phyloP scores from a whole-genome alignment of 768 basidiomycete genomes.

The Lactarius deliciosus region DNA sequence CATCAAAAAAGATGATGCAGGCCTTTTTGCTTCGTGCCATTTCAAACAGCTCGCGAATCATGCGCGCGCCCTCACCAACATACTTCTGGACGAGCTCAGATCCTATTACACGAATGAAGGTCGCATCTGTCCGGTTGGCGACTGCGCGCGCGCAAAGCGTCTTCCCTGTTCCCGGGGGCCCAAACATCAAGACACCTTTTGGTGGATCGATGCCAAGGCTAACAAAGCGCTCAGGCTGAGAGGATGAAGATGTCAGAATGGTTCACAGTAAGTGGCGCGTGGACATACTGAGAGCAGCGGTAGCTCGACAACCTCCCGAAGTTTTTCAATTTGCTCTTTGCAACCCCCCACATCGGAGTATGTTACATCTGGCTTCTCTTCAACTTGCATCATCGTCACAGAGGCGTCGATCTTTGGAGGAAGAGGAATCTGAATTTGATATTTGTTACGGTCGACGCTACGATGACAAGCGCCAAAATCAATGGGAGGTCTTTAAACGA shows the following conservation, averaged over 20 bases:
- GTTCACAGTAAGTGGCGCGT: not conserved
- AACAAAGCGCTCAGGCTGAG: slow-evolving; percentile 96
- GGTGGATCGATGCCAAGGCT: slow-evolving; percentile 99
- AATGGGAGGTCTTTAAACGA: slow-evolving; percentile 6
- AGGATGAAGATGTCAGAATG: not conserved
- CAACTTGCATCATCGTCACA: slow-evolving; percentile 99
- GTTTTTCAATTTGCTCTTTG: slow-evolving; percentile 99
- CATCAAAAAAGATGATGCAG: slow-evolving; percentile 99
- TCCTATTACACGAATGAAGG: slow-evolving; percentile 98
- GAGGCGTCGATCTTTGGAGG: slow-evolving; percentile 99
- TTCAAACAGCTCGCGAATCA: slow-evolving; percentile 98
- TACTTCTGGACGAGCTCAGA: slow-evolving; percentile 99
- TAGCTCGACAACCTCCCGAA: slow-evolving; percentile 96
- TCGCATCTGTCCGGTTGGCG: slow-evolving; percentile 97
- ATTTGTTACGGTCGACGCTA: slow-evolving; percentile 94
- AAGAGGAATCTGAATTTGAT: slow-evolving; percentile 97
- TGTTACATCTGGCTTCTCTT: slow-evolving; percentile 97
- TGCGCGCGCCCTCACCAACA: slow-evolving; percentile 97
- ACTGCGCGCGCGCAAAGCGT: slow-evolving; percentile 98
- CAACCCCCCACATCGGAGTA: slow-evolving; percentile 98
- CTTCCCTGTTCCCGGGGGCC: slow-evolving; percentile 97
- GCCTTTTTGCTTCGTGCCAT: slow-evolving; percentile 99
- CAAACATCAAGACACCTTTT: slow-evolving; percentile 94
- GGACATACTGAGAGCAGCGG: slow-evolving; percentile 83
- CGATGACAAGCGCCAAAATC: slow-evolving; percentile 12